Conservation (phyloP, 1,284 basidiomycete species). For the Sporisorium scitamineum region DNA sequence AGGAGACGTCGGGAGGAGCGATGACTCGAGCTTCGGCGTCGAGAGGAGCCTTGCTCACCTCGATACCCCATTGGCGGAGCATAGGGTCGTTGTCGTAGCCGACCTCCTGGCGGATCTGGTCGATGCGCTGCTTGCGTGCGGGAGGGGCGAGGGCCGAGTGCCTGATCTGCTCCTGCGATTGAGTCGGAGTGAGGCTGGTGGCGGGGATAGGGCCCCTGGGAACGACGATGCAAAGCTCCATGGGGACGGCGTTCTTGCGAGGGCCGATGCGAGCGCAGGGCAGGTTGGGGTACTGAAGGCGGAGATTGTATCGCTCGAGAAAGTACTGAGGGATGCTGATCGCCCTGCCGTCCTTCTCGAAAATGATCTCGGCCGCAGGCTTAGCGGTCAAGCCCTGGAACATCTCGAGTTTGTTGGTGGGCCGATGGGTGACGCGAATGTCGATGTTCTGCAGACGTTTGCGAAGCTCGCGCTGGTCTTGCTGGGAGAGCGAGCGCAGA, state of each 20-base stretch:
- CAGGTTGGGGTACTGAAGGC: slow-evolving; percentile 38
- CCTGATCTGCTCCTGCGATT: slow-evolving; percentile 49
- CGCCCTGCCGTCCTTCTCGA: slow-evolving; percentile 36
- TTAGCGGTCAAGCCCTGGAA: slow-evolving; percentile 51
- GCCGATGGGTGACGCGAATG: slow-evolving; percentile 50
- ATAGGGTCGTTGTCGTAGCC: slow-evolving; percentile 44
- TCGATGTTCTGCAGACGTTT: slow-evolving; percentile 42
- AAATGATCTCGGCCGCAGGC: slow-evolving; percentile 35
- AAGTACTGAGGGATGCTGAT: slow-evolving; percentile 43
- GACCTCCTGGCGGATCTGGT: slow-evolving; percentile 44
- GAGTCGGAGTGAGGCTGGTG: slow-evolving; percentile 34
- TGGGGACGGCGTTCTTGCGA: slow-evolving; percentile 39
- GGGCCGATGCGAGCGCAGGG: slow-evolving; percentile 48
- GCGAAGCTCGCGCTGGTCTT: slow-evolving; percentile 51
- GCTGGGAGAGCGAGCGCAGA: slow-evolving; percentile 15
- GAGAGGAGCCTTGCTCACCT: slow-evolving; percentile 67
- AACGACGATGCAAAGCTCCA: slow-evolving; percentile 50
- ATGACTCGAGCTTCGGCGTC: slow-evolving; percentile 69
- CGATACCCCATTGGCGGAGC: slow-evolving; percentile 69
- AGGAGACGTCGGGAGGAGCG: slow-evolving; percentile 60
- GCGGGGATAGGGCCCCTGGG: slow-evolving; percentile 46
- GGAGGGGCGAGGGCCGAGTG: slow-evolving; percentile 35
- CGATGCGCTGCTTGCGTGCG: slow-evolving; percentile 35
- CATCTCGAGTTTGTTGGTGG: slow-evolving; percentile 46
- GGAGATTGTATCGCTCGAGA: slow-evolving; percentile 48